phyloP scores from a whole-genome alignment of 2,329 filamentous ascomycete species.

The Septoria linicola region DNA sequence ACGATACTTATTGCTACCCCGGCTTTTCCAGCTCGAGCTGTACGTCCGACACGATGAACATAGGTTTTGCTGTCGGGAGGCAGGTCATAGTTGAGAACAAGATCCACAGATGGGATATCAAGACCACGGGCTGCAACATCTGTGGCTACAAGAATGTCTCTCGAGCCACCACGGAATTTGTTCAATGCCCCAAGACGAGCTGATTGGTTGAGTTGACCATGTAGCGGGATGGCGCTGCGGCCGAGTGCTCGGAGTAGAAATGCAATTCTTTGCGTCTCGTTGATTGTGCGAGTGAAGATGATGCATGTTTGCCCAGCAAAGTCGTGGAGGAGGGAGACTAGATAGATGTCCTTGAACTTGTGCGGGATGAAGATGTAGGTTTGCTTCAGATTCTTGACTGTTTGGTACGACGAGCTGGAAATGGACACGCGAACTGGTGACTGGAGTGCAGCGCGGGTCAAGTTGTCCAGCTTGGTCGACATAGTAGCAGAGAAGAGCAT shows the following conservation, averaged over 20 bases:
- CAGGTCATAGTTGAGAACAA: constrained; percentile 83
- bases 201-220: constrained; percentile 87
- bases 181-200: constrained; percentile 81
- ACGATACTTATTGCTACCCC: constrained; percentile 78
- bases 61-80: constrained; percentile 86
- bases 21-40: constrained; percentile 80
- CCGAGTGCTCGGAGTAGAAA: constrained; percentile 81
- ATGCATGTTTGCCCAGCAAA: constrained; percentile 83
- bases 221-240: constrained; percentile 86
- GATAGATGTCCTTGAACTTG: constrained; percentile 83
- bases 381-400: constrained; percentile 83
- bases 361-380: constrained; percentile 83
- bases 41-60: constrained; percentile 84
- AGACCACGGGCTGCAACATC: constrained; percentile 92
- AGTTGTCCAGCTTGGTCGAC: constrained; percentile 85
- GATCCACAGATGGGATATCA: constrained; percentile 87
- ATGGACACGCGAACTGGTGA: constrained; percentile 83
- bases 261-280: constrained; percentile 82
- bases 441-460: constrained; percentile 83
- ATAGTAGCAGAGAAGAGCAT: constrained; percentile 95
- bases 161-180: constrained; percentile 79
- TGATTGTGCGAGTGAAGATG: constrained; percentile 88
- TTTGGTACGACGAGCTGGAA: constrained; percentile 81
- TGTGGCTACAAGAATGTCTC: constrained; percentile 86
- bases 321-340: constrained; percentile 83